phyloP scores from a whole-genome alignment of 2,329 filamentous ascomycete species.

The Aschersonia sp. region DNA sequence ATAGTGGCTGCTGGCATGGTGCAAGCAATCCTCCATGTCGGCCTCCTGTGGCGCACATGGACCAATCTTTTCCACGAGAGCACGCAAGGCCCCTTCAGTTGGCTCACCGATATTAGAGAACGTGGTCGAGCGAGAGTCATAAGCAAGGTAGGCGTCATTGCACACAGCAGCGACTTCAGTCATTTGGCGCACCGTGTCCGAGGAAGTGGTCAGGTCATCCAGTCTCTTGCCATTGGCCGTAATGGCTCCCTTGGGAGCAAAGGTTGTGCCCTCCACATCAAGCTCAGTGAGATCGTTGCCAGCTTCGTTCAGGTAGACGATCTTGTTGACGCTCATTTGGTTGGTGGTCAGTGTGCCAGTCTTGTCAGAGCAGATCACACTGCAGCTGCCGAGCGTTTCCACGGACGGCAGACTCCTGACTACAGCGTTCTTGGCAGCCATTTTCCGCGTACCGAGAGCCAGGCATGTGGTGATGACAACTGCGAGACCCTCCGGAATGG shows the following conservation, averaged over 20 bases:
- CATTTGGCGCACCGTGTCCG: constrained; percentile 68
- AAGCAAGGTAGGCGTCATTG: constrained; percentile 75
- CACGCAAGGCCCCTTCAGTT: constrained; percentile 84
- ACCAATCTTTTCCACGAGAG: constrained; percentile 87
- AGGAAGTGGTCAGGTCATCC: constrained; percentile 53
- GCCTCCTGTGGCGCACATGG: constrained; percentile 49
- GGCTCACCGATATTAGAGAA: constrained; percentile 85
- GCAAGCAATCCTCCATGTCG: constrained; percentile 49
- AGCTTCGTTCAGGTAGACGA: constrained; percentile 66
- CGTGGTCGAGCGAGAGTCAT: constrained; percentile 58
- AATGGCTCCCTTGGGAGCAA: constrained; percentile 68
- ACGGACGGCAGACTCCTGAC: constrained; percentile 93
- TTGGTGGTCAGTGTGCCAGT: constrained; percentile 96
- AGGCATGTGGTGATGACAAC: constrained; percentile 99
- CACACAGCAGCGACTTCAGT: constrained; percentile 60
- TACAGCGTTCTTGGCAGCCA: constrained; percentile 97
- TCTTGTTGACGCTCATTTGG: constrained; percentile 95
- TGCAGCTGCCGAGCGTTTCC: constrained; percentile 96
- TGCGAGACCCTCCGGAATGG: constrained; percentile 92
- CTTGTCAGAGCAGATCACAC: constrained; percentile 98
- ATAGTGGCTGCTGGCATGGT: constrained; percentile 74
- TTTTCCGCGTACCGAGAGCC: constrained; percentile 89
- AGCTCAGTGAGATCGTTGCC: constrained; percentile 70
- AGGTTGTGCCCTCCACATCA: constrained; percentile 84
- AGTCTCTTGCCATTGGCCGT: constrained; percentile 52